Evolutionary conservation across 352 stramenopile species (phyloP), one percentile per base, ranked within the genome.

Genomic region (Globisporangium camurandrum): DNA sequence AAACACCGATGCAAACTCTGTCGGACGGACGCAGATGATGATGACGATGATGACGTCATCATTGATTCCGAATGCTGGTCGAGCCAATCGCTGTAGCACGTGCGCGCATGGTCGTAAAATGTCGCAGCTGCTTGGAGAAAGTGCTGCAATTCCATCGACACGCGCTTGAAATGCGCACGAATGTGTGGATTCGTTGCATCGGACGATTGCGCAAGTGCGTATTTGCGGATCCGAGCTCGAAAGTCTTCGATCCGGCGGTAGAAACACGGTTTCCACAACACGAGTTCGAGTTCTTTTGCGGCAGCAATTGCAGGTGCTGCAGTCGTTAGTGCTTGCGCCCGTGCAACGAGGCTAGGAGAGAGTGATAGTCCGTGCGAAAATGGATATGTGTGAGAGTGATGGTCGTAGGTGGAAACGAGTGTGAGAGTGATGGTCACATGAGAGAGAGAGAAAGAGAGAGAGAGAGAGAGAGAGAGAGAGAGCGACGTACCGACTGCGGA

Each of bases 231-330:
- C 49, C 79, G 77, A 9, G 75, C 80, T 9, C 85, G 84, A 48
- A 95, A 95, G 51, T 90, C 78, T 50, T 92, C 86, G 48, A 96
- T 96, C 58, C 84, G 75, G 51, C 90, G 90, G 61, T 96, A 96
- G 54, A 94, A 94, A 58, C 85, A 95, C 17, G 75, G 84, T 57
- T 95, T 95, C 86, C 86, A 96, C 28, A 95, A 67, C 51, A 77
- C 77, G 45, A 87, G 75, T 51, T 93, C 81, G 16, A 88, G 62
- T 57, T 93, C 78, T 49, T 85, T 86, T 17, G 53, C 31, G 14
- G 76, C 76, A 17, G 78, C 76, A 45, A 89, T 83, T 3, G 57
- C 49, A 12, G 78, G 66, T n/a, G 69, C 67, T 34, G 50, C 56
- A 31, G 83, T 61, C 23, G 58, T 65, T 20, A 89, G 53, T 16